Base-by-base conservation (phyloP, 2,329 filamentous ascomycete species). In the Verticillium isaacii region DNA sequence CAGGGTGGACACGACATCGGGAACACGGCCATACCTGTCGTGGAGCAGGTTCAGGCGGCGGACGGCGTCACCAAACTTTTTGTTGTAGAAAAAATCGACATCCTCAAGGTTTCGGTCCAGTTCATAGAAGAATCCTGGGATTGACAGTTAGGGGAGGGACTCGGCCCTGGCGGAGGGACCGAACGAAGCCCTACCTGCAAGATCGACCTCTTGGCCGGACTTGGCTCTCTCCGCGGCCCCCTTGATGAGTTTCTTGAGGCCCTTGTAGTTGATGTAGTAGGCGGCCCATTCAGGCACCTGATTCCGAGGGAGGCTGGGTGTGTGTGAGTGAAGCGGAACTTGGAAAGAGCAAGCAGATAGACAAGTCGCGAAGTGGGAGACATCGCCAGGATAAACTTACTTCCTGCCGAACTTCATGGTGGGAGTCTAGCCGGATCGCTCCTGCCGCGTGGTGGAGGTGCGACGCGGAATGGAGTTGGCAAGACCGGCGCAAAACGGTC, bases 101-200 rank as follows among this genome's bases (percentile, higher is more conserved):
- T 96, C 91, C 81, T 99, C 95, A 71, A 99, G 89, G 74, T 98
- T 97, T 70, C 95, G 91, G 74, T 99, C 95, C 74, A 99, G 88
- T 66, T 90, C 91, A 76, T 94, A 97, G 81, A 97, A 97, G 83
- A 99, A 97, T 76, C 93, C 95, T 97, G 80, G 70, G 69, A 65
- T 64, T 67, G 65, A 66, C 67, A 66, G 74, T 78, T 73, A 79
- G 76, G 74, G 67, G 69, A 71, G 66, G 69, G 70, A 68, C 68
- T 69, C 65, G 68, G 70, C 69, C 66, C 65, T 61, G 57, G 60
- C 55, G 56, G 59, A 63, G 63, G 59, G 56, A 67, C 61, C 65
- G 58, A 61, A 71, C 70, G 68, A 70, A 74, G 71, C 68, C 72
- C 70, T 73, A 96, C 94, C 93, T 81, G 94, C 93, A 77, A 97